Evolutionary conservation across 2,329 filamentous ascomycete species (phyloP), one percentile per base, ranked within the genome.

Genomic region (Colletotrichum spaethianum): DNA sequence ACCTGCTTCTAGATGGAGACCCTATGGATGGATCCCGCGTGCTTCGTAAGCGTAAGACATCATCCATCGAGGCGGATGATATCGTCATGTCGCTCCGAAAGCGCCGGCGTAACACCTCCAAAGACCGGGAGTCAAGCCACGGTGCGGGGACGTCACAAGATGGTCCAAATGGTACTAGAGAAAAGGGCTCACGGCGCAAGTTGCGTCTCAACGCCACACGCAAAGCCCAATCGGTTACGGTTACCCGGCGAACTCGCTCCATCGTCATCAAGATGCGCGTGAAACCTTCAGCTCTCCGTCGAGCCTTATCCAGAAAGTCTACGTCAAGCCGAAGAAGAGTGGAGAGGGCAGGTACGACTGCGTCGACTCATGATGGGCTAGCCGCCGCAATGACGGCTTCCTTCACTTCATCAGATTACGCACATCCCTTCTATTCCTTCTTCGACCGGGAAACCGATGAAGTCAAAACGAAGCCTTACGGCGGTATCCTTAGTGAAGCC

Each of bases 381-480:
- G 28, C 53, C 14, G 33, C 59, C n/a, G 42, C 38, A 20, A 52
- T 55, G 23, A 36, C 68, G 28, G 42, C 64, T 12, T 83, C 83
- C 38, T 85, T 84, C 68, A 82, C 82, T 9, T 40, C 78, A 81
- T 40, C 70, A n/a, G 62, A 67, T 23, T 95, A 94, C 78, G 90
- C 91, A 1, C 93, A 94, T 73, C 93, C 94, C 1, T 96, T 97
- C 78, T 96, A 96, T 77, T 94, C 94, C 0, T 95, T 98, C 75
- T 93, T 93, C 73, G 96, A 98, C 76, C 94, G 93, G 75, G 96
- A 98, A 76, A 91, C 91, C 23, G 95, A 98, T 72, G 95, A 98
- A 77, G 86, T 91, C 48, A 98, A 97, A 80, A 93, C 93, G 61
- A 98, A 98, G 80, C 96, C 96, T 0, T 99, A 98, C 75, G 96